These are phyloP conservation scores for Alternaria arborescens DNA, from an alignment of 2,329 filamentous ascomycete genomes.

Conservation along the genomic window DNA sequence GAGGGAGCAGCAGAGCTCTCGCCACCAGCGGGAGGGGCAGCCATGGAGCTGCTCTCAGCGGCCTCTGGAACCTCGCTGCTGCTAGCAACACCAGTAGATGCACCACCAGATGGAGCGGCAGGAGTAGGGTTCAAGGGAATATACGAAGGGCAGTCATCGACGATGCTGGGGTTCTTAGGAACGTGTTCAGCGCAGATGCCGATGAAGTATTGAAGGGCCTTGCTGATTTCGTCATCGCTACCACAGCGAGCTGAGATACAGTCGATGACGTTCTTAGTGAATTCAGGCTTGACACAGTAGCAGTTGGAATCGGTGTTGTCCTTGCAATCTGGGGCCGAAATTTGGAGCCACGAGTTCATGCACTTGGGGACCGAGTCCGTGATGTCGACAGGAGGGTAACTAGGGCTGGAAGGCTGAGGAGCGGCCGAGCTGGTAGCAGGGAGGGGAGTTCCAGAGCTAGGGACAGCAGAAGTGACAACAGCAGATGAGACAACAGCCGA, in stretches of 20 bases:
- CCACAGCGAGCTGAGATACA: conserved; percentile 81
- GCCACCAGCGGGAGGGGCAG: conserved; percentile 13
- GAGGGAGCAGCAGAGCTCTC: conserved; percentile 8
- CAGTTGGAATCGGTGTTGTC: conserved; percentile 84
- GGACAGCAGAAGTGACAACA: conserved; percentile 2
- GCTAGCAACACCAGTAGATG: conserved; percentile 4
- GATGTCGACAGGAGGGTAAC: conserved; percentile 48
- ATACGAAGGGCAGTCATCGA: conserved; percentile 74
- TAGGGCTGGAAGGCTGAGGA: conserved; percentile 32
- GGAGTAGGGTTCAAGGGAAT: conserved; percentile 54
- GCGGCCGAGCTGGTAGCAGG: conserved; percentile 22
- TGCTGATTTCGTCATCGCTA: conserved; percentile 69
- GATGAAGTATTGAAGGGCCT: conserved; percentile 84
- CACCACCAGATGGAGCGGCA: conserved; percentile 27
- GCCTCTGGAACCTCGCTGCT: conserved; percentile 16
- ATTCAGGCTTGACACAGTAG: conserved; percentile 83
- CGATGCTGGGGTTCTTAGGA: conserved; percentile 81
- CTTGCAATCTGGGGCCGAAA: conserved; percentile 71
- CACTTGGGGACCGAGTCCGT: conserved; percentile 83
- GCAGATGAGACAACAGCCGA: conserved; percentile 5
- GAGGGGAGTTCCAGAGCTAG: conserved; percentile 9
- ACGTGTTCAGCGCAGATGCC: conserved; percentile 86
- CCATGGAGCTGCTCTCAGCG: conserved; percentile 19
- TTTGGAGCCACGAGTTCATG: conserved; percentile 85
- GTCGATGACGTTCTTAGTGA: conserved; percentile 79